phyloP scores from a whole-genome alignment of 2,329 filamentous ascomycete species.

The Allantophomopsis cytisporea region DNA sequence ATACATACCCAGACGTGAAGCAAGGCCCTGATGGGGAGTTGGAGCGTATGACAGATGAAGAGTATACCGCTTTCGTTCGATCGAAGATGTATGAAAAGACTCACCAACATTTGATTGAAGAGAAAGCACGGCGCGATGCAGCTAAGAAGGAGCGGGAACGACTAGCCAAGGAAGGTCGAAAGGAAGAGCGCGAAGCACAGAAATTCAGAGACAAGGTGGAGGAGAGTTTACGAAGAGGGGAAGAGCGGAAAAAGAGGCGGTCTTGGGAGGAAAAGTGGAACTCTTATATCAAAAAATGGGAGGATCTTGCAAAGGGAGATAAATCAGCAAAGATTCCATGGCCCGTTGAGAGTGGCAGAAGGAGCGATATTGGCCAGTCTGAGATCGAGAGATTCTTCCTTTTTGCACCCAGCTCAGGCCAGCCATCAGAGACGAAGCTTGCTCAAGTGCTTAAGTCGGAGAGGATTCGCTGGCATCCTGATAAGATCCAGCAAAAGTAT shows the following conservation, averaged over 20 bases:
- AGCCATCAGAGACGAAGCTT: conserved; percentile 21
- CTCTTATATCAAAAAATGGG: conserved; percentile 53
- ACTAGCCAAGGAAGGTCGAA: conserved; percentile 22
- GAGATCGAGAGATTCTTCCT: conserved; percentile 49
- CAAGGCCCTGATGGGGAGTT: conserved; percentile 38
- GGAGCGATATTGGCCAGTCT: conserved; percentile 36
- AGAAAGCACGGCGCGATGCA: conserved; percentile 48
- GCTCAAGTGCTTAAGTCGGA: conserved; percentile 59
- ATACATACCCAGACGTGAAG: conserved; percentile 49
- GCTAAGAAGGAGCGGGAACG: conserved; percentile 33
- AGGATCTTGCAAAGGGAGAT: conserved; percentile 23
- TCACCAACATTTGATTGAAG: conserved; percentile 69
- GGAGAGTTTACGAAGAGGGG: not conserved
- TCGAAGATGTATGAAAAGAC: conserved; percentile 93
- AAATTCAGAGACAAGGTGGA: conserved; percentile 48
- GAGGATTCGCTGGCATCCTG: conserved; percentile 89
- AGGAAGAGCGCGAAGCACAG: conserved; percentile 21
- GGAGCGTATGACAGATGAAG: conserved; percentile 82
- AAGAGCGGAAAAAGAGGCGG: conserved; percentile 17
- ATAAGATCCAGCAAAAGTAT: conserved; percentile 87
- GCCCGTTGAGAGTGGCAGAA: conserved; percentile 49
- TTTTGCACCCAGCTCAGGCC: conserved; percentile 26
- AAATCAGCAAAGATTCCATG: conserved; percentile 36
- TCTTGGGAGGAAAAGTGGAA: conserved; percentile 48
- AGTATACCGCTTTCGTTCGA: conserved; percentile 79